phyloP scores from a whole-genome alignment of 495 filamentous ascomycete species.

The Hypoxylon lienhwacheense region DNA sequence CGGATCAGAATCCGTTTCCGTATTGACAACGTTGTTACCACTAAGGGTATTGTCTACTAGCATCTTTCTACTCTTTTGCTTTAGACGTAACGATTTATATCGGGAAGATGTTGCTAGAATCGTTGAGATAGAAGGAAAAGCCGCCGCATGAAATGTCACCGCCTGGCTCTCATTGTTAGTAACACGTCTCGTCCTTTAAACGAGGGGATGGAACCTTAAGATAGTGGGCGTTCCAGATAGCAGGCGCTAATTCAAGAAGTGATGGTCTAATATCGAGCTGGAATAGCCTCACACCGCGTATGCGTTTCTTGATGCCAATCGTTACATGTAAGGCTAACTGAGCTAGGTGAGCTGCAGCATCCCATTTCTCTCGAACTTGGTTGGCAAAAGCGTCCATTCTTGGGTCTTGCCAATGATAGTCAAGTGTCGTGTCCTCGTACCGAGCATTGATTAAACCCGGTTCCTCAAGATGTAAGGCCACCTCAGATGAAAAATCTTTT shows the following conservation, averaged over 20 bases:
- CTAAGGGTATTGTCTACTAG: background rate
- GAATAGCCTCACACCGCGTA: conserved; percentile 30
- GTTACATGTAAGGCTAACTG: conserved; percentile 41
- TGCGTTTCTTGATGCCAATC: conserved; percentile 37
- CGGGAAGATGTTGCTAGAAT: conserved; percentile 30
- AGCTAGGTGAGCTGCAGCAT: conserved; percentile 36
- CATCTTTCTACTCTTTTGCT: conserved; percentile 20
- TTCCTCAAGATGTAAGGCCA: conserved; percentile 2
- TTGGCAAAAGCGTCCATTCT: background rate
- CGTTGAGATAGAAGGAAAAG: conserved; percentile 26
- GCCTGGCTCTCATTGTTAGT: conserved; percentile 26
- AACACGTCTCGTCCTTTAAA: conserved; percentile 10
- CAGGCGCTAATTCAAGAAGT: conserved; percentile 48
- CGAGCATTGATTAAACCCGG: conserved; percentile 2
- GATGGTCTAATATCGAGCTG: conserved; percentile 27
- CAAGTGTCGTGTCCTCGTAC: background rate
- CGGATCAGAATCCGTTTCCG: background rate
- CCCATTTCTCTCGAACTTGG: conserved; percentile 11
- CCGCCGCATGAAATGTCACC: conserved; percentile 25
- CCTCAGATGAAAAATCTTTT: background rate
- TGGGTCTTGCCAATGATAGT: background rate
- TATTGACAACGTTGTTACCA: background rate
- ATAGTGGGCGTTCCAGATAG: conserved; percentile 50
- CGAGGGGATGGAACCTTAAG: conserved; percentile 35
- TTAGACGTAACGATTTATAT: conserved; percentile 26